Evolutionary conservation across 371 early-diverging fungal genomes (phyloP), one percentile per base, ranked within the genome.

Genomic region (Coemansia sp.): DNA sequence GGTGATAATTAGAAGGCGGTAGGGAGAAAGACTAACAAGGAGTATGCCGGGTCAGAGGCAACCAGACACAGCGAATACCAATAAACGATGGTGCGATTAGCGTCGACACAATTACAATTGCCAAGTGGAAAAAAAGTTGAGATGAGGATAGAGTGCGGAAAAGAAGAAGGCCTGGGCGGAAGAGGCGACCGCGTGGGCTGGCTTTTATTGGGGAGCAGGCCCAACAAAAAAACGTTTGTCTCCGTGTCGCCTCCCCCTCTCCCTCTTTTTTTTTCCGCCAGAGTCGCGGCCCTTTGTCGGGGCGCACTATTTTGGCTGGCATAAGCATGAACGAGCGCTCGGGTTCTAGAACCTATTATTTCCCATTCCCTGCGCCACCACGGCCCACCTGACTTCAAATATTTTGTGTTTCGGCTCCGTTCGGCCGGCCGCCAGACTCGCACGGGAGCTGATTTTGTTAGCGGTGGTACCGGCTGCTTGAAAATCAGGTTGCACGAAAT

Each of bases 81-180:
- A 51, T 31, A 32, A 26, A 51, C 14, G 10, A 10, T 26, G 5
- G 16, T 50, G 50, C 34, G 32, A 26, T 51, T 20, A 20, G 20
- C 20, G 20, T 20, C 20, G 20, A 20, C 20, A 20, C 20, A 20
- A 20, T 20, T 20, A 20, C 20, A 20, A 20, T 20, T 20, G 20
- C 20, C 20, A 20, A 20, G 20, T 20, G 20, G 20, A 20, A 20
- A 5, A 51, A 30, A 30, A 51, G 13, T 32, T 31, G 14, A 11
- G 34, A 34, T 31, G 32, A 51, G 13, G 32, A 51, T 30, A 51
- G 13, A 40, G 26, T 9, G 51, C 13, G 40, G 38, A 39, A 59
- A 40, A 58, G 41, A 57, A 35, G 14, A 57, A 42, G 35, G 31
- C 31, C 41, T 55, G 31, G 56, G 13, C 51, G 20, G 20, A 20